Conservation (phyloP, 768 basidiomycete genomes). For the Rhodotorula kratochvilovae region DNA sequence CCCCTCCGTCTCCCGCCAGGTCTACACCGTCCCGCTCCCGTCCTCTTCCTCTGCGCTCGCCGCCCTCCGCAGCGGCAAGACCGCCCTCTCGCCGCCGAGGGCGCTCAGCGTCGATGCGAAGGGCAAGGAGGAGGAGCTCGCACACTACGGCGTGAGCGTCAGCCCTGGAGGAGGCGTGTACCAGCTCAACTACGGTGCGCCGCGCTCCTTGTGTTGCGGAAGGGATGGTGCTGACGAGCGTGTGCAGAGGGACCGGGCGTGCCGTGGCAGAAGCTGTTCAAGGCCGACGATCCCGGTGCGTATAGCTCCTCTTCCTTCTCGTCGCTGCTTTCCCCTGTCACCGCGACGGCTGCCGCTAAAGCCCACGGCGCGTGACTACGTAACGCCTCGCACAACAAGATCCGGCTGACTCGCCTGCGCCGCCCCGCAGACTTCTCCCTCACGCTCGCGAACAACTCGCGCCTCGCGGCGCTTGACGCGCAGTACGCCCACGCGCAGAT, state of each 20-base stretch:
- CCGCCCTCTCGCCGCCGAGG: slow-evolving; percentile 8
- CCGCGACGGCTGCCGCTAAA: background rate
- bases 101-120: slow-evolving; percentile 40
- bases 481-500: slow-evolving; percentile 70
- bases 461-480: slow-evolving; percentile 60
- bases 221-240: background rate
- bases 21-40: slow-evolving; percentile 76
- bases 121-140: slow-evolving; percentile 39
- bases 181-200: slow-evolving; percentile 59
- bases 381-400: background rate
- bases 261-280: slow-evolving; percentile 79
- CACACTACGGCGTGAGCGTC: slow-evolving; percentile 65
- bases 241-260: slow-evolving; percentile 62
- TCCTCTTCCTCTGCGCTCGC: slow-evolving; percentile 37
- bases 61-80: background rate
- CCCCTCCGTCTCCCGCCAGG: slow-evolving; percentile 72
- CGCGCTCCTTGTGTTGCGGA: slow-evolving; percentile 49
- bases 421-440: slow-evolving; percentile 54
- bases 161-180: slow-evolving; percentile 84
- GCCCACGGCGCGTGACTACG: too few species aligned
- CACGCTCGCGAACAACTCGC: slow-evolving; percentile 66
- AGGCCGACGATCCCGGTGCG: slow-evolving; percentile 55
- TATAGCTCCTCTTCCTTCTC: slow-evolving; percentile 3
- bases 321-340: background rate
- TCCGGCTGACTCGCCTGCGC: background rate